Evolutionary conservation across 2,329 filamentous ascomycete genomes (phyloP), one percentile per base, ranked within the genome.

Genomic region (Leptographium procerum): DNA sequence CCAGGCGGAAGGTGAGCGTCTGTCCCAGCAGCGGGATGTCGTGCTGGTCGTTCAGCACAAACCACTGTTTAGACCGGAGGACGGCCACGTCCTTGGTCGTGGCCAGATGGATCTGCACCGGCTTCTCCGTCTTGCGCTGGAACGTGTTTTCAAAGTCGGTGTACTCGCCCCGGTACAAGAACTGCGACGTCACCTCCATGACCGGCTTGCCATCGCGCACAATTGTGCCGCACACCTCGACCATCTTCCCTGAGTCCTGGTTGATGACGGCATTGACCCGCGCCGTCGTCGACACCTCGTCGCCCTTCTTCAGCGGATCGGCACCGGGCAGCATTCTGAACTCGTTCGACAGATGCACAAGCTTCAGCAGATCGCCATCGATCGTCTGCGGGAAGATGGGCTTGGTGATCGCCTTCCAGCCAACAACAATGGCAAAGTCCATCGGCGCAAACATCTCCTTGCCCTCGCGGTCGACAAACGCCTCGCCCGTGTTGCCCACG

Each of bases 331-430:
- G 83, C 94, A 99, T 99, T 67, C 94, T 88, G 86, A 97, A 99
- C 62, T 89, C 87, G 72, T 99, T 99, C 54, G 94, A 97, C 61
- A 99, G 76, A 74, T 99, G 94, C 14, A 99, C 92, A 57, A 99
- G 84, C 76, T 95, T 96, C 61, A 99, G 81, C 57, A 99, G 78
- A 69, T 99, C 94, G 64, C 95, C 94, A 66, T 99, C 94, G 66
- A 99, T 97, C 61, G 85, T 89, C 65, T 91, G 86, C 64, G 94
- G 94, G 81, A 99, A 99, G 72, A 99, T 99, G 16, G 94, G 94
- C 81, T 97, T 97, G 13, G 91, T 99, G 68, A 99, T 99, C 50
- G 94, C 94, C 77, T 99, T 97, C 91, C 91, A 96, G 62, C 91
- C 91, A 55, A 95, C 88, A n/a, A 96, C 91, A 64, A 96, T 96